phyloP scores from a whole-genome alignment of 139 green algal species.

The Yamagishiella unicocca region DNA sequence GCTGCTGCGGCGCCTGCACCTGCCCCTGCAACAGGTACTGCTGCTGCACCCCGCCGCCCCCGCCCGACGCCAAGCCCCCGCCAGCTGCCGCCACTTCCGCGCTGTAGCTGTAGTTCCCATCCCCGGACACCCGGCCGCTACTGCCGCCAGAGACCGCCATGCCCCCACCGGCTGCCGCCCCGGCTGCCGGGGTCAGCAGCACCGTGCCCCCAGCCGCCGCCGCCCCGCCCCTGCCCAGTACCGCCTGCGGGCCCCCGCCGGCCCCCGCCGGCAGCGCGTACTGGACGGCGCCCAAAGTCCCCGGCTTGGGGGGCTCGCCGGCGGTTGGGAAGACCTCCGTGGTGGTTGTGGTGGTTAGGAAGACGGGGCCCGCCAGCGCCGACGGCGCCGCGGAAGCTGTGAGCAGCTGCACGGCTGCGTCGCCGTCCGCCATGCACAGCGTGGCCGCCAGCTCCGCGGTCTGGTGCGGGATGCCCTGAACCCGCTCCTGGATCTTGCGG shows the following conservation, averaged over 20 bases:
- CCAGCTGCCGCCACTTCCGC: too few relatives aligned
- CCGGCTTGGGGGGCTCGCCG: neutral
- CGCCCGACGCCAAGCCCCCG: too few relatives aligned
- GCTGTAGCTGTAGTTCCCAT: neutral
- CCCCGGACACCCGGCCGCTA: neutral
- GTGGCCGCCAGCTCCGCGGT: conserved; percentile 48
- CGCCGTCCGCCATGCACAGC: conserved; percentile 45
- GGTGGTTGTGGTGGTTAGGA: conserved; percentile 17
- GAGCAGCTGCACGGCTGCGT: conserved; percentile 44
- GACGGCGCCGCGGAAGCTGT: conserved; percentile 1
- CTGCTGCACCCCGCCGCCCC: too few relatives aligned
- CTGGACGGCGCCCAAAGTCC: neutral
- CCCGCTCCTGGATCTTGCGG: conserved; percentile 25
- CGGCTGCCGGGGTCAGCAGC: conserved; percentile 8
- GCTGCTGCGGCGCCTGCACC: neutral
- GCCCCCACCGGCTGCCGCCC: too few relatives aligned
- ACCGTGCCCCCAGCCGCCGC: neutral
- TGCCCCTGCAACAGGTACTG: neutral
- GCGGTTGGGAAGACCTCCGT: neutral
- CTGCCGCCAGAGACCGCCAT: too few relatives aligned
- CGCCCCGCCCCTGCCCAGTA: neutral
- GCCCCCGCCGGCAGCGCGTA: neutral
- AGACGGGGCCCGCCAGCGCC: conserved; percentile 33
- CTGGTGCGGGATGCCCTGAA: conserved; percentile 30
- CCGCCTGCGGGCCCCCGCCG: neutral